A percentile compares a stretch with the other conserved stretches of the same genome.
phyloP scores from a whole-genome alignment of 2,329 filamentous ascomycete species.

The Colletotrichum shisoi region DNA sequence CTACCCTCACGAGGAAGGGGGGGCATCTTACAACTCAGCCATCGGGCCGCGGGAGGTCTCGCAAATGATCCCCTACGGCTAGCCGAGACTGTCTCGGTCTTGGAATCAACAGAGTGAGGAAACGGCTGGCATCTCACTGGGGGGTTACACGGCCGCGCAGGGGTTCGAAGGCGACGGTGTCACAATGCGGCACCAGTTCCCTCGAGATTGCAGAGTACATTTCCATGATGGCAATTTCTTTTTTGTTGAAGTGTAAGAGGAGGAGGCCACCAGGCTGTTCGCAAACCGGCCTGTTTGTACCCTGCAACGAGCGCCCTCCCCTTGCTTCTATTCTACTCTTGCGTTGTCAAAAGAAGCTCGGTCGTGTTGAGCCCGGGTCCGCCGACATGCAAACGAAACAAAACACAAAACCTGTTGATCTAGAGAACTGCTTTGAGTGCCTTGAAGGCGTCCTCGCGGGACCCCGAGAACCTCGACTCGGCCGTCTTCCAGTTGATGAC shows the following conservation, averaged over 20 bases:
- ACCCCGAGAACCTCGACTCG: slow-evolving; percentile 67
- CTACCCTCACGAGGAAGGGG: not conserved
- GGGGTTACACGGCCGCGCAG: slow-evolving; percentile 17
- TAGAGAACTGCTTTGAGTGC: slow-evolving; percentile 55
- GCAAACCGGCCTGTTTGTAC: not conserved
- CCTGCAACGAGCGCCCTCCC: too few species aligned
- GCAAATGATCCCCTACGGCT: not conserved
- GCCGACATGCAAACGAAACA: not conserved
- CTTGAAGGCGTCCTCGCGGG: slow-evolving; percentile 56
- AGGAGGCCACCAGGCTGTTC: not conserved
- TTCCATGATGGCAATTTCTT: not conserved
- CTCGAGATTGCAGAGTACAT: not conserved
- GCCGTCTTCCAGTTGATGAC: slow-evolving; percentile 80
- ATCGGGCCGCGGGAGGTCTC: not conserved
- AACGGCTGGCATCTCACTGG: not conserved
- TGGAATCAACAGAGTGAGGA: not conserved
- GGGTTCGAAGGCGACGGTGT: not conserved
- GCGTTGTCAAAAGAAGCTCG: too few species aligned
- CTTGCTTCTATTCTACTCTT: not conserved
- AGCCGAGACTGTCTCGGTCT: slow-evolving; percentile 27
- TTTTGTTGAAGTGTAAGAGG: not conserved
- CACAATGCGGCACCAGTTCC: slow-evolving; percentile 14
- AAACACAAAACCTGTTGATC: not conserved
- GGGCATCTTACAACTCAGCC: not conserved
- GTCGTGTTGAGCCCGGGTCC: not conserved